Percentiles rank a stretch among this genome's conserved stretches.
Evolutionary conservation across 441 rosid genomes (phyloP).

Genomic region (Gossypium schwendimanii): DNA sequence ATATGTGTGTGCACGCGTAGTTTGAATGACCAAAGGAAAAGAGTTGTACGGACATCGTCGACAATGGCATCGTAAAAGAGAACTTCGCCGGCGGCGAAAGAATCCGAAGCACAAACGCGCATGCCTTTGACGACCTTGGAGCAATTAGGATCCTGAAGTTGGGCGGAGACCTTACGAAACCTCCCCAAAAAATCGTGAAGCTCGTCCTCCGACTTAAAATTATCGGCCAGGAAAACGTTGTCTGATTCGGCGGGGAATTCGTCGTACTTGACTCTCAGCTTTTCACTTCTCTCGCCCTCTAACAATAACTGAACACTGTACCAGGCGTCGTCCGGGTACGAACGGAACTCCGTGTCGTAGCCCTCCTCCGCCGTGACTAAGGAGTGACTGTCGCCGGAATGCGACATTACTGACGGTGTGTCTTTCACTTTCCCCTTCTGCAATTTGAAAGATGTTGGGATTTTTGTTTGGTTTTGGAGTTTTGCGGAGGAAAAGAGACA

Average conservation of each 20-base stretch:
- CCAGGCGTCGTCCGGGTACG: conserved; percentile 35
- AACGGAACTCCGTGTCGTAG: conserved; percentile 26
- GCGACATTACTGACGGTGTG: background rate
- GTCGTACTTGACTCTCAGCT: conserved; percentile 23
- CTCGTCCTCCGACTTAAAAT: conserved; percentile 16
- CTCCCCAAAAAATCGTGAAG: conserved; percentile 22
- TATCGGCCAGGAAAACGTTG: conserved; percentile 13
- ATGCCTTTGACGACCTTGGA: conserved; percentile 22
- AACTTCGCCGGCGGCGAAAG: conserved; percentile 15
- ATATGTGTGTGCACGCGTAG: background rate
- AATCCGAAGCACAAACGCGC: conserved; percentile 36
- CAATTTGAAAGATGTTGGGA: background rate
- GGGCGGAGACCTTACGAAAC: conserved; percentile 32
- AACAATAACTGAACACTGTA: conserved; percentile 21
- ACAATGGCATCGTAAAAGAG: conserved; percentile 46
- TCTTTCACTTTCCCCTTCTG: background rate
- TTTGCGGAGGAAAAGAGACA: background rate
- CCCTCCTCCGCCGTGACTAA: background rate
- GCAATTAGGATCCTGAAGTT: conserved; percentile 30
- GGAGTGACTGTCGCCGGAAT: background rate
- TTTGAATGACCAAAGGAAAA: background rate
- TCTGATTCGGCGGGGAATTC: conserved; percentile 21
- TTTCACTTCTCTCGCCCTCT: conserved; percentile 14
- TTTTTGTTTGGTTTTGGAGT: background rate
- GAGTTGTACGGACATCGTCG: conserved; percentile 22